Evolutionary conservation across 2,329 filamentous ascomycete genomes (phyloP), one percentile per base, ranked within the genome.

Genomic region (Leptographium galeiforme): DNA sequence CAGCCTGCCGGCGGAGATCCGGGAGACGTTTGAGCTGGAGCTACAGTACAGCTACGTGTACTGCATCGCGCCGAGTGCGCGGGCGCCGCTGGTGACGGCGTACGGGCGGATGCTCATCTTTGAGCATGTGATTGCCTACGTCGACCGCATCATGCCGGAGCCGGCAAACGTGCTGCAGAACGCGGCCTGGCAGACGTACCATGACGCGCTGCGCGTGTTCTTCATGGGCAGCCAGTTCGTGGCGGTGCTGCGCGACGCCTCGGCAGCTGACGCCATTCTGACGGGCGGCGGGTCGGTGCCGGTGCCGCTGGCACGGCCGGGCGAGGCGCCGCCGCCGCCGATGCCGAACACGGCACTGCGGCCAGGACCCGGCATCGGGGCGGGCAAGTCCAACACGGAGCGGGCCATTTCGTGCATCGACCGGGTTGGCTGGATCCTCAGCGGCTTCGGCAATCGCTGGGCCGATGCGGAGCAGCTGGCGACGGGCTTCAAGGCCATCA

Each of bases 31-130:
- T 63, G 85, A 93, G 57, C 79, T 95, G 16, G 93, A 98, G 64
- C 55, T 94, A 44, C 78, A 91, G 48, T 97, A 95, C 70, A 94
- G 88, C 63, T 93, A 89, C 61, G 85, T 95, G 30, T 89, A 96
- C 65, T 87, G 91, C 54, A 77, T 96, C 8, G 89, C 89, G 0
- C 88, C 89, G 1, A 90, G 85, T 39, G 80, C 82, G 1, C 77
- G 85, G 47, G 81, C 86, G 4, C 86, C 87, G 0, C 73, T 78
- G 25, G 81, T 90, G 50, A 84, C 81, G 4, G 79, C 88, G 47
- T 89, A 91, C 63, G 85, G 84, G 40, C 86, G 89, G 57, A 74
- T 82, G 34, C 73, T 95, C 30, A 87, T 95, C 43, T 95, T 95
- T 64, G 89, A 95, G 64, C 84, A 93, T 62, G 84, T 84, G 58